Conservation (phyloP, 2,329 filamentous ascomycete genomes). For the Aspergillus pseudonomiae region DNA sequence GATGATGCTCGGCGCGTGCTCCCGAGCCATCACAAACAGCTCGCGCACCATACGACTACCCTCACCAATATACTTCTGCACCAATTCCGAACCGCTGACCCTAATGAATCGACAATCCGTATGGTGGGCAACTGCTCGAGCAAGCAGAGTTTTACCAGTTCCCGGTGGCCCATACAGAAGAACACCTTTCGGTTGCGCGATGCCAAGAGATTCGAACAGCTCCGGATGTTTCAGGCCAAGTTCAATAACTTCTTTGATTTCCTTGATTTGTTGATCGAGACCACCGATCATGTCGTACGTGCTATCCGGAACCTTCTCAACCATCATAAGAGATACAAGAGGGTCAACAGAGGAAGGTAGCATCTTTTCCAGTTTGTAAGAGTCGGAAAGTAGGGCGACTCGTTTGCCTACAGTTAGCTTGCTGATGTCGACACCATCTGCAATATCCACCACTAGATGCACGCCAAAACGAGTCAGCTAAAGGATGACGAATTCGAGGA, state of each 20-base stretch:
- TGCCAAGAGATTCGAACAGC: constrained; percentile 97
- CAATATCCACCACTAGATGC: constrained; percentile 82
- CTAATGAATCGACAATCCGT: constrained; percentile 99
- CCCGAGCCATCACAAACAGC: constrained; percentile 97
- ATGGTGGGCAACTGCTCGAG: constrained; percentile 94
- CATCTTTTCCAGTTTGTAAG: constrained; percentile 98
- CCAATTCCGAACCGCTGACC: constrained; percentile 91
- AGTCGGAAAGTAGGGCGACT: constrained; percentile 93
- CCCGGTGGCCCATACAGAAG: constrained; percentile 94
- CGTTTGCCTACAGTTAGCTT: constrained; percentile 98
- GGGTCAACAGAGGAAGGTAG: constrained; percentile 97
- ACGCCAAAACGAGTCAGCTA: constrained; percentile 14
- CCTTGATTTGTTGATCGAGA: constrained; percentile 98
- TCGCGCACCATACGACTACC: constrained; percentile 98
- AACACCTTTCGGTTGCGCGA: constrained; percentile 97
- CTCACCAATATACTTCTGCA: constrained; percentile 99
- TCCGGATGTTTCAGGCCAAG: constrained; percentile 97
- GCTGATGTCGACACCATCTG: constrained; percentile 88
- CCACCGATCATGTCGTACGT: constrained; percentile 99
- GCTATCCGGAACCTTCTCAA: constrained; percentile 98
- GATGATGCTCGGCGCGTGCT: constrained; percentile 97
- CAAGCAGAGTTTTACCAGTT: constrained; percentile 94
- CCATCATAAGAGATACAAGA: constrained; percentile 99
- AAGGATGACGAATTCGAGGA: not conserved
- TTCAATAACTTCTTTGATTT: constrained; percentile 99